Base-by-base conservation (phyloP, 208 protist genomes). In the Leishmania lainsoni region DNA sequence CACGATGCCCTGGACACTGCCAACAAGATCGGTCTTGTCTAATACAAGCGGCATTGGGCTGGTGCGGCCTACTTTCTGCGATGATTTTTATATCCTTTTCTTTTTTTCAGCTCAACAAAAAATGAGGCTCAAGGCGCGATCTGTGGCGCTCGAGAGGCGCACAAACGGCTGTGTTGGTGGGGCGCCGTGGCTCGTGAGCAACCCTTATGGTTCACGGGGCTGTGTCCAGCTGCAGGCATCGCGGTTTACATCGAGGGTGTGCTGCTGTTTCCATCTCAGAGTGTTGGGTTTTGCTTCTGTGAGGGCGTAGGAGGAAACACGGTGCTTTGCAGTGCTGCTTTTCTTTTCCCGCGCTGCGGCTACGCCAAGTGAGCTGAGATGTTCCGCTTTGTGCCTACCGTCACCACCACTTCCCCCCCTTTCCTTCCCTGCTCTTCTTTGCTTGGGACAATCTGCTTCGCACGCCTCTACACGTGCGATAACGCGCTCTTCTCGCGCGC, bases 1-100 rank as follows among this genome's bases (percentile, higher is more conserved):
- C 84, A 97, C 80, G 99, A 99, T 83, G 99, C 99, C 32, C 94
- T 99, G 39, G 99, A 99, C 69, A 98, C 99, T 85, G 99, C 99
- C 82, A 99, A 98, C 98, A 99, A 99, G 94, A 99, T 99, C 75
- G 97, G 98, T 81, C 89, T 98, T 59, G 76, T 97, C 51, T 98
- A 98, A 91, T 39, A 39, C 0, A 39, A 0, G 29, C 35, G 51
- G 68, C 71, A 29, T 76, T 58, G 77, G 59, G 12, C 72, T 66
- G 52, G 56, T 56, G 42, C 14, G n/a, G 17, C n/a, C n/a, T 85
- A 58, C 63, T 39, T 39, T 77, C n/a, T 83, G 39, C 0, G 35
- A 66, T 83, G 3, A 39, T 39, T 39, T 39, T 39, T 1, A 2
- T 39, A 39, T 39, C 2, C 35, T 1, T 1, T 39, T n/a, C n/a